Conservation (phyloP, 441 rosid genomes). For the Pelargonium cotyledonis region DNA sequence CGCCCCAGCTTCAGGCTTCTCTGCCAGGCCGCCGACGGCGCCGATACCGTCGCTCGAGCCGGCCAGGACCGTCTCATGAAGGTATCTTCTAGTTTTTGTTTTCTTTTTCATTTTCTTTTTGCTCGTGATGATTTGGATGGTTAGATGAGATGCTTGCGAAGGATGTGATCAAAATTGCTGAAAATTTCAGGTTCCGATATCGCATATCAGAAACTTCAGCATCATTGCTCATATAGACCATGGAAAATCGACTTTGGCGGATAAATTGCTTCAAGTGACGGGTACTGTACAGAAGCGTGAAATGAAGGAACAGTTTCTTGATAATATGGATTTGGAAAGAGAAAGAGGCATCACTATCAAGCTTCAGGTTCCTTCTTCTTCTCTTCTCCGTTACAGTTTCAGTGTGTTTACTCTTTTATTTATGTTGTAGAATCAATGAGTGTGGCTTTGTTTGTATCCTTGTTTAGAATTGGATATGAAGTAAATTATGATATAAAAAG, state of each 20-base stretch:
- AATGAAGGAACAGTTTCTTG: conserved; percentile 96
- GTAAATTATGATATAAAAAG: neutral
- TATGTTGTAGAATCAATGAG: neutral
- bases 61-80: conserved; percentile 73
- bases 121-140: neutral
- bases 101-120: neutral
- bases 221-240: conserved; percentile 97
- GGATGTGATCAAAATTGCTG: neutral
- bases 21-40: conserved; percentile 34
- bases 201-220: conserved; percentile 72
- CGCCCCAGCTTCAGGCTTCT: conserved; percentile 15
- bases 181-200: conserved; percentile 52
- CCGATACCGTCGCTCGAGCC: conserved; percentile 29
- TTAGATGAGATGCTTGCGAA: neutral
- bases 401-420: neutral
- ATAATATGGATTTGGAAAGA: conserved; percentile 97
- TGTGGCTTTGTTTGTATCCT: neutral
- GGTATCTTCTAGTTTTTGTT: conserved; percentile 21
- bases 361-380: conserved; percentile 51
- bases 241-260: conserved; percentile 93
- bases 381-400: neutral
- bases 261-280: conserved; percentile 86
- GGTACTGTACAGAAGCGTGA: conserved; percentile 92
- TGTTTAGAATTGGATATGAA: neutral
- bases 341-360: conserved; percentile 97